These are phyloP conservation scores for Saccharomyces hybrid DNA, from an alignment of 1,139 yeast genomes.

Conservation along the genomic window DNA sequence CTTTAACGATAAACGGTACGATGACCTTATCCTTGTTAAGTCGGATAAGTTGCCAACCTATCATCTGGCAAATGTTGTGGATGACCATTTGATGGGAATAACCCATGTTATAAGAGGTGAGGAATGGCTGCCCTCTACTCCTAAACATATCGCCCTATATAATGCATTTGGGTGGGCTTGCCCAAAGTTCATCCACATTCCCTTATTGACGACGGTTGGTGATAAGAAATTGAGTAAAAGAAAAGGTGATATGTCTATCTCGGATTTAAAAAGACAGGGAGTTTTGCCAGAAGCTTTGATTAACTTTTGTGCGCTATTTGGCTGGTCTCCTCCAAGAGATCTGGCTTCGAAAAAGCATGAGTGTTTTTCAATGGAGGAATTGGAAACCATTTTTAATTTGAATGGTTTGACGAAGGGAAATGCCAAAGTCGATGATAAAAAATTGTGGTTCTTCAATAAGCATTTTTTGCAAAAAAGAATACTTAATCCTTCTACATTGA, in stretches of 20 bases:
- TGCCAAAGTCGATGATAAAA: constrained; percentile 79
- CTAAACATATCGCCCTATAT: constrained; percentile 85
- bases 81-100: constrained; percentile 85
- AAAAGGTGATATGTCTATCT: constrained; percentile 70
- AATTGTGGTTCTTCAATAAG: constrained; percentile 70
- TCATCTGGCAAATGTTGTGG: constrained; percentile 92
- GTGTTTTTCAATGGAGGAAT: constrained; percentile 46
- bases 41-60: constrained; percentile 94
- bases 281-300: constrained; percentile 78
- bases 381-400: constrained; percentile 42
- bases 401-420: constrained; percentile 83
- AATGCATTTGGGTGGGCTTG: constrained; percentile 80
- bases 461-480: constrained; percentile 45
- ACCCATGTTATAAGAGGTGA: constrained; percentile 96
- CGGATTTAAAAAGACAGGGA: constrained; percentile 52
- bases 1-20: constrained; percentile 62
- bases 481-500: constrained; percentile 32
- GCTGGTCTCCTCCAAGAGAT: constrained; percentile 80
- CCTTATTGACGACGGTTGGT: constrained; percentile 62
- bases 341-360: constrained; percentile 52
- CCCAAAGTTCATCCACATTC: constrained; percentile 83
- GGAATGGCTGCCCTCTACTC: constrained; percentile 95
- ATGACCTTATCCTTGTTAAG: constrained; percentile 82
- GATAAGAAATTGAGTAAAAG: constrained; percentile 86
- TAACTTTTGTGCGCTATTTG: constrained; percentile 83